These are phyloP conservation scores for Dioscorea alata DNA, from an alignment of 106 monocot genomes.

Conservation along the genomic window DNA sequence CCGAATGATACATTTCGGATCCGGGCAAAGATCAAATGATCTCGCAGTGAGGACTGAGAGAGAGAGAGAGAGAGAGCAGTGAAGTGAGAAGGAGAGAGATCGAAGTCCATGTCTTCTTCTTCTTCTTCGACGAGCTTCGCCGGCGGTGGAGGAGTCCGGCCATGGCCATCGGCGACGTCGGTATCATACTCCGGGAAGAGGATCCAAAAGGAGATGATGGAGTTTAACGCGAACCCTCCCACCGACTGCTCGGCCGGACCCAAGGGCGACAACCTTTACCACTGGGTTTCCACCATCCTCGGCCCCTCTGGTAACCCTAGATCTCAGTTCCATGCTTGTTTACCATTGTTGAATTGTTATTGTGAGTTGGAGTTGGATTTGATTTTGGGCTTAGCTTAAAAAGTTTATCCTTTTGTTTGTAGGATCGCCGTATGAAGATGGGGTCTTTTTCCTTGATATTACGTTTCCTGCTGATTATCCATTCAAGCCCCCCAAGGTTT, in stretches of 20 bases:
- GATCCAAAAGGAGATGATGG: slow-evolving; percentile 93
- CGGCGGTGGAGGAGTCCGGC: slow-evolving; percentile 30
- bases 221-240: slow-evolving; percentile 70
- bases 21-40: too few relatives aligned
- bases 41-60: not conserved
- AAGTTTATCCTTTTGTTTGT: slow-evolving; percentile 1
- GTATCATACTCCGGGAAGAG: slow-evolving; percentile 76
- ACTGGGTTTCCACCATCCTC: slow-evolving; percentile 87
- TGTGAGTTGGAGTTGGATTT: too few relatives aligned
- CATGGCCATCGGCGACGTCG: slow-evolving; percentile 61
- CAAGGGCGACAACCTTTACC: slow-evolving; percentile 85
- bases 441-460: slow-evolving; percentile 62
- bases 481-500: slow-evolving; percentile 71
- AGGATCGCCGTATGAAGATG: slow-evolving; percentile 71
- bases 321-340: too few relatives aligned
- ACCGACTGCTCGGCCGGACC: slow-evolving; percentile 82
- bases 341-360: too few relatives aligned
- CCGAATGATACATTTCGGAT: too few relatives aligned
- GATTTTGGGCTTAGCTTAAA: too few relatives aligned
- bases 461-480: slow-evolving; percentile 61
- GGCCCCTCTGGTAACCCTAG: slow-evolving; percentile 53
- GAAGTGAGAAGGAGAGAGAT: slow-evolving; percentile 1
- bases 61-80: slow-evolving; percentile 1
- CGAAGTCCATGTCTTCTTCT: too few relatives aligned
- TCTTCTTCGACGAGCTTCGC: too few relatives aligned